Evolutionary conservation across 371 early-diverging fungal genomes (phyloP), one percentile per base, ranked within the genome.

Genomic region (Mortierella sp.): DNA sequence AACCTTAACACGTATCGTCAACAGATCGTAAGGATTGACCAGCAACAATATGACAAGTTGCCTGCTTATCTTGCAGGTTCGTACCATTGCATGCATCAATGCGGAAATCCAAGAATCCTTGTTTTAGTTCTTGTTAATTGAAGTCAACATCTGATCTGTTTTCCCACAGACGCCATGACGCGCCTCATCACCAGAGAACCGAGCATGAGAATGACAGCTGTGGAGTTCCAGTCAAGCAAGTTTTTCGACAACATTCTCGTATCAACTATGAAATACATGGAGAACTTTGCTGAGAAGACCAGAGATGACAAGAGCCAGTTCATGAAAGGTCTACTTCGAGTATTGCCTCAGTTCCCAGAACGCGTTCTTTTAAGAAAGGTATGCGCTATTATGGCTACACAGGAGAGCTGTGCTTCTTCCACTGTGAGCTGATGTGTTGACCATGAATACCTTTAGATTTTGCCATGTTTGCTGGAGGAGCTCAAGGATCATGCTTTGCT

Each of bases 221-320:
- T 65, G 0, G 85, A 87, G 46, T 90, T 95, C 63, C 88, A 91
- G 58, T 80, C 80, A 9, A 85, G 87, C 68, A 86, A 83, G 31
- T 92, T 89, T 57, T 95, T 95, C 79, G 91, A 93, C 78, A 91
- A 90, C 49, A 78, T 93, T 16, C 81, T 93, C 2, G 89, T 95
- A 5, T 90, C 91, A 0, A 90, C 94, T 0, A 90, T 95, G 78
- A 83, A 84, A 43, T 95, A 90, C 64, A 79, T 95, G 78, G 95
- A 94, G 54, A 84, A 80, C 14, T 86, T 95, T 56, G 88, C 90
- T 0, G 93, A 92, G 71, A 92, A 94, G 74, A 84, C 93, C 0
- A 80, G 83, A 45, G 91, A 93, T 39, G 90, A 94, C 46, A 93
- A 94, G 65, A 81, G 86, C 0, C 89, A 90, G 43, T 95, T 95